Evolutionary conservation across 164 flowering plant genomes (phyloP), one percentile per base, ranked within the genome.

Genomic region (Santalum album): DNA sequence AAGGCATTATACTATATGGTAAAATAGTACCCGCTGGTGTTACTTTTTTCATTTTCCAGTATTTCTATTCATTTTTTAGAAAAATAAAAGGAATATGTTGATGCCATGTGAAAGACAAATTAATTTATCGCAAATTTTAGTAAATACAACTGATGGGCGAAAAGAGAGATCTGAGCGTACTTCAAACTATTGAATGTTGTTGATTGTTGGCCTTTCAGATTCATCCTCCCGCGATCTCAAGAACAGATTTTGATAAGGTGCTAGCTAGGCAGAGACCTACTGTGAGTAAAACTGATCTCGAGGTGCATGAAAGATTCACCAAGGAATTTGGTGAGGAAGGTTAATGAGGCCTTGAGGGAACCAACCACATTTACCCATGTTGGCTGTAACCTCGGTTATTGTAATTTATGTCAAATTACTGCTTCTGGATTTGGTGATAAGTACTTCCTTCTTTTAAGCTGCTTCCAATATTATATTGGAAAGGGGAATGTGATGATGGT

Each of bases 251-350:
- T 69, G 95, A 89, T 38, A 92, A 92, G 70, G 99, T 92, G 38
- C 84, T 92, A 6, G 88, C 96, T 16, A 79, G 88, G 63, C 99
- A 92, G 67, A 87, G 78, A 75, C 99, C 99, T 22, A 92, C 99
- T 0, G 97, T 92, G 52, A 92, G 99, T 75, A 92, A 85, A 71
- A 0, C 76, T 15, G 99, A 92, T 66, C 96, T 92, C 49, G 91
- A 92, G 11, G 87, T 92, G 24, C 99, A 92, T 21, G 95, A 92
- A 66, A 84, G 91, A 73, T 92, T 89, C 68, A 92, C 96, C 14
- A 78, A 77, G 70, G 99, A 92, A 74, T 89, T 92, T 65, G 95
- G 99, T 17, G 99, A 89, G 72, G 99, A 92, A 75, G 99, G 99
- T n/a, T 92, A 62, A 81, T 25, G 49, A 9, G 51, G 49, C 51